These are phyloP conservation scores for Mycena crocata DNA, from an alignment of 768 basidiomycete genomes.

Conservation along the genomic window DNA sequence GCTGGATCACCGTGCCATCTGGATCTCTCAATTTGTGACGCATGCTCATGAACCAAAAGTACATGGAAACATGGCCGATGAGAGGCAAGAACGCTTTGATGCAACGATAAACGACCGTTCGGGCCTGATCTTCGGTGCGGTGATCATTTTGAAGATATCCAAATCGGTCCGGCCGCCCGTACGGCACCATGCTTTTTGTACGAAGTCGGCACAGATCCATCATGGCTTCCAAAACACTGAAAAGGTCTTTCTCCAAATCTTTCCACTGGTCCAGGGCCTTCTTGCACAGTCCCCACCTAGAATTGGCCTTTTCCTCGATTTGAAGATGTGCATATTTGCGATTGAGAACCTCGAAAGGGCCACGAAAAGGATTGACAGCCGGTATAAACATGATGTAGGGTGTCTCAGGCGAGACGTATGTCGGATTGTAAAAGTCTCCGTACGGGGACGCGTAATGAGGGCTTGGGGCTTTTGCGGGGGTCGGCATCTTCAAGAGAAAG, in stretches of 20 bases:
- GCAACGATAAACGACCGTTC: background rate
- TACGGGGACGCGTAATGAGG: background rate
- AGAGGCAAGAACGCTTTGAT: slow-evolving; percentile 7
- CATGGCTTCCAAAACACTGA: background rate
- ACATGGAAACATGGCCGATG: background rate
- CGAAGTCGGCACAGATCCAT: background rate
- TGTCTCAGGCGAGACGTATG: background rate
- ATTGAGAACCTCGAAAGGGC: background rate
- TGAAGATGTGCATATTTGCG: background rate
- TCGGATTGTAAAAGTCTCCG: background rate
- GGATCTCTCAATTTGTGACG: background rate
- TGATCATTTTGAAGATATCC: background rate
- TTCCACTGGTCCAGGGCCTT: background rate
- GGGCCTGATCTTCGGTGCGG: background rate
- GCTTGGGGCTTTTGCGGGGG: background rate
- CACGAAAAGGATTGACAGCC: background rate
- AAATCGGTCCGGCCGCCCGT: background rate
- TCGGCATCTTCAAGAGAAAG: background rate
- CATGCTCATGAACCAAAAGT: background rate
- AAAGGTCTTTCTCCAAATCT: background rate
- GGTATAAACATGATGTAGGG: background rate
- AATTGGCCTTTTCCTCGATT: background rate
- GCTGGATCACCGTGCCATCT: background rate
- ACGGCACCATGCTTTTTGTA: background rate
- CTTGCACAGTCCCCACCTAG: background rate